Evolutionary conservation across 2,329 filamentous ascomycete genomes (phyloP), one percentile per base, ranked within the genome.

Genomic region (Ophioceras dolichostomum): DNA sequence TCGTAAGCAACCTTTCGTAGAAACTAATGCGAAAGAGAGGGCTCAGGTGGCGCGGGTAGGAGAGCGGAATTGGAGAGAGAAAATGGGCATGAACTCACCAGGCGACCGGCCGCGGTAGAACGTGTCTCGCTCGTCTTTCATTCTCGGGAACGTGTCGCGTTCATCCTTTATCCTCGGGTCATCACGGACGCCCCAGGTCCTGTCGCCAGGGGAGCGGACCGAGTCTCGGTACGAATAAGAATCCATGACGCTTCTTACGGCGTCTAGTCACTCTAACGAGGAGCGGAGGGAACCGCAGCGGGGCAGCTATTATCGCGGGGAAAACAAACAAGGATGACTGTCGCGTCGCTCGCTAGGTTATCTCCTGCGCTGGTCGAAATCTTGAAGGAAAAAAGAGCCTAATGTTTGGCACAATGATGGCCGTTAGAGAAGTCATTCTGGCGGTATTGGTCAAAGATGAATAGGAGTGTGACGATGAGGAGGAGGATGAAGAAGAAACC

Each of bases 71-170:
- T n/a, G n/a, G n/a, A n/a, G n/a, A n/a, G n/a, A n/a, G n/a, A n/a
- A 43, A 44, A 56, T 42, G 12, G 22, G 22, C 7, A 7, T 26
- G 8, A 45, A 70, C 77, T 54, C 68, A 84, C 80, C 78, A 56
- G 80, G 79, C 48, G 80, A 84, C 54, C 80, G 71, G 42, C 70
- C 72, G 41, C 79, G 70, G 47, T 80, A 78, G 44, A 77, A 79
- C 30, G 62, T 67, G 49, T 82, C 76, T 34, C 64, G 61, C 42
- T 74, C 69, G 6, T 72, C 66, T 47, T 70, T 68, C 24, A 46
- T 51, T 45, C 70, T 60, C n/a, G n/a, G n/a, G n/a, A n/a, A n/a
- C n/a, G n/a, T n/a, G 18, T 57, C 57, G 16, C 62, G 60, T 41
- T 73, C 68, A 4, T 70, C 65, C 49, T 70, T 67, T 21, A 45